Conservation (phyloP, 495 filamentous ascomycete species). For the Penicillium alfredii region DNA sequence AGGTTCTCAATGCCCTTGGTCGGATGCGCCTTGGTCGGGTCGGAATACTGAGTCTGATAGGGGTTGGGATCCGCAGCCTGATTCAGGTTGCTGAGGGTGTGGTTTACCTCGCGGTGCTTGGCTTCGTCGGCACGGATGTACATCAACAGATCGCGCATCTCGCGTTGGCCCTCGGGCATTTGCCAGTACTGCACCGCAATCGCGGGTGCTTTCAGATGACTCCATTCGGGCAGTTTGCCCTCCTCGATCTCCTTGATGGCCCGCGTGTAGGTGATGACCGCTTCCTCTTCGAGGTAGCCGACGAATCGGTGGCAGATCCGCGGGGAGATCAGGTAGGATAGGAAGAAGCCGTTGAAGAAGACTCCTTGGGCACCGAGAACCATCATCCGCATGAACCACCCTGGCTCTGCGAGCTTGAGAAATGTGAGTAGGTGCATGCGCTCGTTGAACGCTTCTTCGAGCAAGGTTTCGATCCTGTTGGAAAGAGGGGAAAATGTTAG, state of each 20-base stretch:
- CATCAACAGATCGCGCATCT: slow-evolving; percentile 77
- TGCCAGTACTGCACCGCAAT: slow-evolving; percentile 88
- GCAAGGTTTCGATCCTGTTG: slow-evolving; percentile 76
- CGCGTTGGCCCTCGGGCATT: slow-evolving; percentile 77
- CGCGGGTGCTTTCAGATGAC: slow-evolving; percentile 70
- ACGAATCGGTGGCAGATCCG: slow-evolving; percentile 93
- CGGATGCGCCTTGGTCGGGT: slow-evolving; percentile 56
- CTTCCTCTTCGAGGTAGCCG: slow-evolving; percentile 94
- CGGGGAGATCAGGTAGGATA: slow-evolving; percentile 83
- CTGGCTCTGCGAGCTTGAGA: slow-evolving; percentile 86
- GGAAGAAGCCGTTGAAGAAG: slow-evolving; percentile 92
- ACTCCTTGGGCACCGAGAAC: slow-evolving; percentile 79
- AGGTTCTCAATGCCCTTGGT: slow-evolving; percentile 62
- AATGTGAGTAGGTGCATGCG: slow-evolving; percentile 95
- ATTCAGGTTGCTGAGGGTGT: slow-evolving; percentile 80
- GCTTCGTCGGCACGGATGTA: slow-evolving; percentile 93
- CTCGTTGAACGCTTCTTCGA: slow-evolving; percentile 95
- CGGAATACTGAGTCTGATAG: slow-evolving; percentile 70
- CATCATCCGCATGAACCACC: slow-evolving; percentile 81
- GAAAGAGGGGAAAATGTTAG: not conserved
- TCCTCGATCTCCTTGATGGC: slow-evolving; percentile 79
- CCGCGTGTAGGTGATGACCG: slow-evolving; percentile 89
- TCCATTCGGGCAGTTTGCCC: slow-evolving; percentile 79
- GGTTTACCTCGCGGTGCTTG: slow-evolving; percentile 96
- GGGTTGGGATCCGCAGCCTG: slow-evolving; percentile 86